phyloP scores from a whole-genome alignment of 495 filamentous ascomycete genomes.

The Hypoxylon crocopeplum region DNA sequence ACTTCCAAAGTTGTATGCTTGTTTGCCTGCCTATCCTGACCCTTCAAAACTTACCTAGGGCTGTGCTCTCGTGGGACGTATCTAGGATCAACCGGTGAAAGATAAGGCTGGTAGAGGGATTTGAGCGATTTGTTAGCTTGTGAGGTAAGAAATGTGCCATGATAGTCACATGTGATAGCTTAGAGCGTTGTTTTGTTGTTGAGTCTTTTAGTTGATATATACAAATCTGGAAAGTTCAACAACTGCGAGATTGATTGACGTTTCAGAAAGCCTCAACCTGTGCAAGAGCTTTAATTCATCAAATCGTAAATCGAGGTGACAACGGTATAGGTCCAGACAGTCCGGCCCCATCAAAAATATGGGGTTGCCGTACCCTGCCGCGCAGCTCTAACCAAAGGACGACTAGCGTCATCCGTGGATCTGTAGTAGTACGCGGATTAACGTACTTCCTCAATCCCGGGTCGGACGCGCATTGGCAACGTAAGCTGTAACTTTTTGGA shows the following conservation, averaged over 20 bases:
- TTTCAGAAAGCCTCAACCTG: constrained; percentile 4
- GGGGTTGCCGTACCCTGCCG: constrained; percentile 28
- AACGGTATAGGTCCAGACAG: constrained; percentile 9
- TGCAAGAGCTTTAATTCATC: constrained; percentile 8
- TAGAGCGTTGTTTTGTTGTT: constrained; percentile 6
- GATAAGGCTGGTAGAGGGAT: constrained; percentile 21
- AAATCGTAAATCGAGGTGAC: constrained; percentile 4
- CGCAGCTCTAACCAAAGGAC: constrained; percentile 7
- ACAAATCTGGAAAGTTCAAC: not conserved
- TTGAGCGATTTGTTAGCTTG: constrained; percentile 33
- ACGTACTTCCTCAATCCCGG: constrained; percentile 31
- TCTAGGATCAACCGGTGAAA: not conserved
- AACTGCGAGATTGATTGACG: constrained; percentile 10
- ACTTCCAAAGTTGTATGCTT: not conserved
- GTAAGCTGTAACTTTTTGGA: constrained; percentile 45
- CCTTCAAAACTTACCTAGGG: too few relatives aligned
- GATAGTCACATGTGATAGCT: constrained; percentile 23
- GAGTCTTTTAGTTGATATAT: constrained; percentile 15
- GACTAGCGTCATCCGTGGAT: constrained; percentile 1
- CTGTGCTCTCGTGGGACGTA: constrained; percentile 19
- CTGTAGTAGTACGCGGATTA: constrained; percentile 18
- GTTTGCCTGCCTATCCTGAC: too few relatives aligned
- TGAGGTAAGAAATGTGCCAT: not conserved
- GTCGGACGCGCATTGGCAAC: constrained; percentile 35
- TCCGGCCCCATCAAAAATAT: constrained; percentile 15